Conservation (phyloP, 106 monocot species). For the Dioscorea alata region DNA sequence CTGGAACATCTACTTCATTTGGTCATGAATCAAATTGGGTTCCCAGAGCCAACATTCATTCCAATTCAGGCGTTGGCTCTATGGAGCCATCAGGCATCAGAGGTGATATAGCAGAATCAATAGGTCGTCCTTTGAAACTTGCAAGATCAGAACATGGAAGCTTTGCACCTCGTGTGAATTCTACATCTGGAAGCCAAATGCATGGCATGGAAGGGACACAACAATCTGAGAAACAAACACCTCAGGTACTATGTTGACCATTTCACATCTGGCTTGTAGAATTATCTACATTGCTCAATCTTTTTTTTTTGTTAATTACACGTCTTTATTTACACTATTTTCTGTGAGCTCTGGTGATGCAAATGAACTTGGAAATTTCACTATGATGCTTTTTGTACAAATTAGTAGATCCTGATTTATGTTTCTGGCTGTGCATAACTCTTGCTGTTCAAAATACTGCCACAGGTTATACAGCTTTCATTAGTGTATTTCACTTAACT, state of each 20-base stretch:
- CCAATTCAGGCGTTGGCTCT: conserved; percentile 16
- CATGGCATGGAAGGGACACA: conserved; percentile 15
- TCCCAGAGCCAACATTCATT: conserved; percentile 15
- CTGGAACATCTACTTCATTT: conserved; percentile 11
- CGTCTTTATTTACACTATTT: background rate
- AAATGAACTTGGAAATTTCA: background rate
- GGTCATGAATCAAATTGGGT: conserved; percentile 19
- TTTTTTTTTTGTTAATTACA: background rate
- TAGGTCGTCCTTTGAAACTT: conserved; percentile 45
- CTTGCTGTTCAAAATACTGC: too few species aligned
- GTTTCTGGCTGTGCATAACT: too few species aligned
- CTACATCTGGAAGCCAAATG: conserved; percentile 24
- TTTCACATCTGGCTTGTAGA: background rate
- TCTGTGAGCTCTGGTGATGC: background rate
- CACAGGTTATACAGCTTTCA: too few species aligned
- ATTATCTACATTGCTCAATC: background rate
- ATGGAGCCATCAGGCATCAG: conserved; percentile 14
- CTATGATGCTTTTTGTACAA: background rate
- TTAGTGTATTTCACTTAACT: too few species aligned
- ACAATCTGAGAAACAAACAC: conserved; percentile 32
- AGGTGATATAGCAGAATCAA: conserved; percentile 15
- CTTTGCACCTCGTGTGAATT: conserved; percentile 7
- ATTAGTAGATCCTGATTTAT: too few species aligned
- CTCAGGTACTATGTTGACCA: conserved; percentile 30
- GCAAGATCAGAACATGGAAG: conserved; percentile 49